Conservation (phyloP, 306 rosid genomes). For the Begonia fuchsioides region DNA sequence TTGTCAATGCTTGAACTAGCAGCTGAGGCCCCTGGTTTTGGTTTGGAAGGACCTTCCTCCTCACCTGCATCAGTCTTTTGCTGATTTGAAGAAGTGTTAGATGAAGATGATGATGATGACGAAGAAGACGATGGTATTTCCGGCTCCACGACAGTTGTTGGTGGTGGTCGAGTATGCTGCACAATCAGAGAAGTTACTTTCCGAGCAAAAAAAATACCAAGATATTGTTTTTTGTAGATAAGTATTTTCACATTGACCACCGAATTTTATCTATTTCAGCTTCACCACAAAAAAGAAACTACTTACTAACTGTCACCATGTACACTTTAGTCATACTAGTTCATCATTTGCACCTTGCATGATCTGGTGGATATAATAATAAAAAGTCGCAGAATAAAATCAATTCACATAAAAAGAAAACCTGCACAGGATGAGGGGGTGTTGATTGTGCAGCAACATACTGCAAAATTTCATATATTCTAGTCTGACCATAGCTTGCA, state of each 20-base stretch:
- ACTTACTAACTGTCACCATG: no score
- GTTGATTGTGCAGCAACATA: conserved; percentile 74
- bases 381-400: background rate
- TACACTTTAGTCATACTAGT: background rate
- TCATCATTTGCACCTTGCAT: background rate
- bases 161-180: conserved; percentile 18
- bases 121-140: conserved; percentile 32
- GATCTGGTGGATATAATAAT: background rate
- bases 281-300: no score
- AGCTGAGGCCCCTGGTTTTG: conserved; percentile 3
- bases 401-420: conserved; percentile 16
- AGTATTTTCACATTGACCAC: no score
- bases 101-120: conserved; percentile 35
- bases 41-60: conserved; percentile 29
- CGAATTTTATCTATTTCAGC: no score
- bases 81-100: conserved; percentile 32
- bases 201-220: no score
- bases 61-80: conserved; percentile 29
- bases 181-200: background rate
- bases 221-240: no score
- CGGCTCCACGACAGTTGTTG: conserved; percentile 17
- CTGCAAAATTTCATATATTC: conserved; percentile 60
- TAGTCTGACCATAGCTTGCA: conserved; percentile 63
- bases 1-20: conserved; percentile 6
- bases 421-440: conserved; percentile 57